A percentile compares a stretch with the other conserved stretches of the same genome.
These are phyloP conservation scores for Botryotinia convoluta DNA, from an alignment of 2,329 filamentous ascomycete species.

Conservation along the genomic window DNA sequence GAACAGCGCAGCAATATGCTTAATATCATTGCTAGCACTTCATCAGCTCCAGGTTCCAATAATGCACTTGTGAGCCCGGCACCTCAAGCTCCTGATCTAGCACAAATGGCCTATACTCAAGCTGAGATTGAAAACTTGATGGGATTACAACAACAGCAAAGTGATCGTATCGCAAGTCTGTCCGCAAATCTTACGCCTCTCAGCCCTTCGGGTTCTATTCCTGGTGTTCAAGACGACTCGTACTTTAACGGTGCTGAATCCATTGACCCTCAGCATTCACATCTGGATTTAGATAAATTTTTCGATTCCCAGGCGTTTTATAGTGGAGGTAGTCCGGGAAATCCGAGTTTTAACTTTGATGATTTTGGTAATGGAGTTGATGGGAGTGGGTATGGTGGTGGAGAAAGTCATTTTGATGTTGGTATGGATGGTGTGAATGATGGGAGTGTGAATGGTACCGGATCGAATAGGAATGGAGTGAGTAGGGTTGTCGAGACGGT, in stretches of 20 bases:
- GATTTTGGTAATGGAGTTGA: slow-evolving; percentile 23
- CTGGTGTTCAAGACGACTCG: slow-evolving; percentile 55
- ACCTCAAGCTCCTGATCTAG: slow-evolving; percentile 48
- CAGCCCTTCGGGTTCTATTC: slow-evolving; percentile 75
- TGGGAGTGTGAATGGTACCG: neutral
- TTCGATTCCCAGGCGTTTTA: slow-evolving; percentile 45
- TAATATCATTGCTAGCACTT: slow-evolving; percentile 53
- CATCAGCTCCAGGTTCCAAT: slow-evolving; percentile 33
- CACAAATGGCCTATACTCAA: slow-evolving; percentile 65
- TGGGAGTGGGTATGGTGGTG: slow-evolving; percentile 14
- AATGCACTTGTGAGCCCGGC: slow-evolving; percentile 37
- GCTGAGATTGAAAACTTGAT: slow-evolving; percentile 76
- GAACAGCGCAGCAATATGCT: slow-evolving; percentile 59
- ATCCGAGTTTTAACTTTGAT: slow-evolving; percentile 27
- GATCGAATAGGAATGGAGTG: neutral
- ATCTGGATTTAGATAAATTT: slow-evolving; percentile 52
- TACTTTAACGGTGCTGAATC: slow-evolving; percentile 36
- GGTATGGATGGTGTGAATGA: slow-evolving; percentile 35
- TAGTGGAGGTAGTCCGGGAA: slow-evolving; percentile 31
- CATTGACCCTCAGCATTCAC: slow-evolving; percentile 39
- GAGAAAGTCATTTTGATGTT: slow-evolving; percentile 34
- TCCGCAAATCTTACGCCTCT: slow-evolving; percentile 73
- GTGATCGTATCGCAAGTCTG: slow-evolving; percentile 71
- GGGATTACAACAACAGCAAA: slow-evolving; percentile 75
- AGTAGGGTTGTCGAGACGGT: slow-evolving; percentile 27